These are phyloP conservation scores for Elongisporangium anandrum DNA, from an alignment of 352 stramenopile genomes.

Conservation along the genomic window DNA sequence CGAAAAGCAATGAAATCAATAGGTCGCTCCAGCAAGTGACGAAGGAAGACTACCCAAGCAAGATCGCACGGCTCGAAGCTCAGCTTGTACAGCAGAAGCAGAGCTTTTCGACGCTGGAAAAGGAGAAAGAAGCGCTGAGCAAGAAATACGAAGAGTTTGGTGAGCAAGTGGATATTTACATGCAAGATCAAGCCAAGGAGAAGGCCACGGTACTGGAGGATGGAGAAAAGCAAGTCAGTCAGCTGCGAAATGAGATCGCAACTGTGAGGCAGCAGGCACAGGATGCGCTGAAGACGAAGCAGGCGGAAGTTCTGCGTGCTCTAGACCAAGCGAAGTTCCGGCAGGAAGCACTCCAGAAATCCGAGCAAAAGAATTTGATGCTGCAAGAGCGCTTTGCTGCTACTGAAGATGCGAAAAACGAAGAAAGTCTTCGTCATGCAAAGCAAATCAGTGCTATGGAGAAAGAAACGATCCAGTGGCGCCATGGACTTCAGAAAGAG, in stretches of 20 bases:
- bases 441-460: slow-evolving; percentile 39
- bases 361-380: slow-evolving; percentile 38
- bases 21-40: slow-evolving; percentile 37
- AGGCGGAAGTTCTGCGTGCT: slow-evolving; percentile 39
- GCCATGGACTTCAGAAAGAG: slow-evolving; percentile 42
- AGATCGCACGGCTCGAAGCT: slow-evolving; percentile 43
- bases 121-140: slow-evolving; percentile 52
- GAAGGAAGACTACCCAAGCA: slow-evolving; percentile 39
- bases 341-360: slow-evolving; percentile 44
- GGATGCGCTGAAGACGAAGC: slow-evolving; percentile 47
- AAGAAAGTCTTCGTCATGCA: slow-evolving; percentile 36
- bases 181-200: slow-evolving; percentile 62
- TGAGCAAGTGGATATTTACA: slow-evolving; percentile 64
- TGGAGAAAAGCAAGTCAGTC: slow-evolving; percentile 27
- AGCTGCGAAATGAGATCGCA: slow-evolving; percentile 33
- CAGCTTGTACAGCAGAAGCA: slow-evolving; percentile 38
- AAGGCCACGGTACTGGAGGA: slow-evolving; percentile 28
- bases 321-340: slow-evolving; percentile 56
- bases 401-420: slow-evolving; percentile 26
- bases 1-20: slow-evolving; percentile 37
- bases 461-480: slow-evolving; percentile 50
- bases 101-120: slow-evolving; percentile 21
- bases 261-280: slow-evolving; percentile 23
- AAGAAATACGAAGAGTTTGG: slow-evolving; percentile 75
- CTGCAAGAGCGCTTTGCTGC: slow-evolving; percentile 31